A percentile compares a stretch with the other conserved stretches of the same genome.
These are phyloP conservation scores for Fraxinus cuspidata DNA, from an alignment of 257 asterid species.

Conservation along the genomic window DNA sequence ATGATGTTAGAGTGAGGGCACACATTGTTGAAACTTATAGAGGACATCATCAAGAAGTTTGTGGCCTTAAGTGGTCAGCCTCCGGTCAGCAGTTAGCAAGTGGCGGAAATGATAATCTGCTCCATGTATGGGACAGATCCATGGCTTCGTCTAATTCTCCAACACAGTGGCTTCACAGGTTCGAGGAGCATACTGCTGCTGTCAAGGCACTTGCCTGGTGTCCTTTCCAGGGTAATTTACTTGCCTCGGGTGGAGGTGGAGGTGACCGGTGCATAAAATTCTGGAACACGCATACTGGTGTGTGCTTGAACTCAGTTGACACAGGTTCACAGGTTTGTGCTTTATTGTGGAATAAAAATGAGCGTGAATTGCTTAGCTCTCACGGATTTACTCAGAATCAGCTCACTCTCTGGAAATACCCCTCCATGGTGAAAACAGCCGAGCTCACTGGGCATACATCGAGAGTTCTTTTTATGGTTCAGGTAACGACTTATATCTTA, in stretches of 20 bases:
- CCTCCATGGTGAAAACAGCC: conserved; percentile 51
- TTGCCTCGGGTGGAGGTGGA: conserved; percentile 38
- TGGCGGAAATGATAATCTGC: conserved; percentile 43
- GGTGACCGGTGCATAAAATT: conserved; percentile 25
- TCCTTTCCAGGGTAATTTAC: conserved; percentile 36
- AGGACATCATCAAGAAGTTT: conserved; percentile 35
- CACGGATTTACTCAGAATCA: conserved; percentile 58
- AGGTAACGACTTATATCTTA: conserved; percentile 22
- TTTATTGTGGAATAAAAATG: conserved; percentile 31
- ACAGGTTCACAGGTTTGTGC: conserved; percentile 35
- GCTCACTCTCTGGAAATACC: conserved; percentile 62
- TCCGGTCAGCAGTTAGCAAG: conserved; percentile 45
- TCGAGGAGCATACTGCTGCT: conserved; percentile 37
- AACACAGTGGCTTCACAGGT: conserved; percentile 36
- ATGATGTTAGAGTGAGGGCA: conserved; percentile 24
- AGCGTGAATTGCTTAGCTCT: conserved; percentile 32
- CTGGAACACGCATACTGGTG: conserved; percentile 35
- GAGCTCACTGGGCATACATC: conserved; percentile 66
- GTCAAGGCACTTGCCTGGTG: conserved; percentile 47
- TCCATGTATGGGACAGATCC: conserved; percentile 36
- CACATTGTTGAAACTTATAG: conserved; percentile 23
- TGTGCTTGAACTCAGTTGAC: conserved; percentile 32
- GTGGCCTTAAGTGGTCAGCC: conserved; percentile 40
- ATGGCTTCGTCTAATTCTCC: conserved; percentile 27
- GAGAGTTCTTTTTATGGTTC: conserved; percentile 61